Conservation (phyloP, 2,329 filamentous ascomycete genomes). For the Trichoderma sp. region DNA sequence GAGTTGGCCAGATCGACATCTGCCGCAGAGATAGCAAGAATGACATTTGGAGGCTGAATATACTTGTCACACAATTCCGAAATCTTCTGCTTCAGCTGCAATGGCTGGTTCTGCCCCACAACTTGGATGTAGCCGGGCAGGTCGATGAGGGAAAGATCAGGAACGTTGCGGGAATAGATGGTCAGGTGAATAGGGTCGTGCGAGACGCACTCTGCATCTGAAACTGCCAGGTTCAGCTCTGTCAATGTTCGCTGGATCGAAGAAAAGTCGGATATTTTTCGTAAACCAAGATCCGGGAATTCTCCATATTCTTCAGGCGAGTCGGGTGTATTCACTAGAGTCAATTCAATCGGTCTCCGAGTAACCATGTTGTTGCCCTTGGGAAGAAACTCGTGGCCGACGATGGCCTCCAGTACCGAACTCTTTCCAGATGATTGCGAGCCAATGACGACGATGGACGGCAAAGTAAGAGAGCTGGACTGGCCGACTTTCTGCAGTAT, state of each 20-base stretch:
- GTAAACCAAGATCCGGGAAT: slow-evolving; percentile 86
- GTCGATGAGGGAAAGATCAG: slow-evolving; percentile 93
- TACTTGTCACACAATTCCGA: slow-evolving; percentile 97
- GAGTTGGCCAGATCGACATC: slow-evolving; percentile 98
- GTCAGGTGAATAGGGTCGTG: slow-evolving; percentile 96
- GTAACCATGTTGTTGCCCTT: slow-evolving; percentile 99
- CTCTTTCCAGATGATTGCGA: slow-evolving; percentile 98
- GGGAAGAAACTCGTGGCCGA: slow-evolving; percentile 94
- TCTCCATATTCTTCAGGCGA: slow-evolving; percentile 89
- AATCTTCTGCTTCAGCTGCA: slow-evolving; percentile 92
- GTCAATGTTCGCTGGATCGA: slow-evolving; percentile 92
- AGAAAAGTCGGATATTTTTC: slow-evolving; percentile 86
- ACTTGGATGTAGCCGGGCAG: slow-evolving; percentile 97
- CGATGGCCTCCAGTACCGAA: slow-evolving; percentile 93
- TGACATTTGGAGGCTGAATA: slow-evolving; percentile 92
- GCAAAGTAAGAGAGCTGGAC: slow-evolving; percentile 80
- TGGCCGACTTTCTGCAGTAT: slow-evolving; percentile 91
- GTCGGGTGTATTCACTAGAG: slow-evolving; percentile 89
- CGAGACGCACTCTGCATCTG: slow-evolving; percentile 86
- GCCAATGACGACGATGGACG: slow-evolving; percentile 98
- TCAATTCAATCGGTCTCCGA: slow-evolving; percentile 89
- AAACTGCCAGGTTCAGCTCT: slow-evolving; percentile 90
- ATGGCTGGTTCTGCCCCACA: slow-evolving; percentile 82
- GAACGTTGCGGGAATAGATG: slow-evolving; percentile 93
- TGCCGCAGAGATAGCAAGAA: slow-evolving; percentile 93